phyloP scores from a whole-genome alignment of 2,329 filamentous ascomycete genomes.

The Botrytis sinoallii region DNA sequence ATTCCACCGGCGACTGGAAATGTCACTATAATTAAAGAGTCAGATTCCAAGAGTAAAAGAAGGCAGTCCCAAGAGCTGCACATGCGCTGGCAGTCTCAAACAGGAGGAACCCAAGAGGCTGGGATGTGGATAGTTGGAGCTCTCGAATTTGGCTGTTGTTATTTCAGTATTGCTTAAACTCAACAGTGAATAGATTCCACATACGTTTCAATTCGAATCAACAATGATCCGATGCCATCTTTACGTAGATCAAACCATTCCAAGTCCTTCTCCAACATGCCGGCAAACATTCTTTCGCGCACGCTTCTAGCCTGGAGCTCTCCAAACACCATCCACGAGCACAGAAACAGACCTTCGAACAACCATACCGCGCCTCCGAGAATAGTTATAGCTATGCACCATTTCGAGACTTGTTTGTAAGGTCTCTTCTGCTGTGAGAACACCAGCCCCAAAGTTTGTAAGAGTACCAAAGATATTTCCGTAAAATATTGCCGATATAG shows the following conservation, averaged over 20 bases:
- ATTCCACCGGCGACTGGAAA: conserved; percentile 64
- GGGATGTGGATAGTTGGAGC: conserved; percentile 74
- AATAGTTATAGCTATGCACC: conserved; percentile 59
- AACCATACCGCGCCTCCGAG: conserved; percentile 67
- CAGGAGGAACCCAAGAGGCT: conserved; percentile 70
- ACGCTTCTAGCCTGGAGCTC: conserved; percentile 72
- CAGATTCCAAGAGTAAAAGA: conserved; percentile 80
- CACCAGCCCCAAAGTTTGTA: conserved; percentile 59
- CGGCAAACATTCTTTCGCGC: conserved; percentile 62
- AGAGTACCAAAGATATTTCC: conserved; percentile 74
- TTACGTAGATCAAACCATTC: conserved; percentile 76
- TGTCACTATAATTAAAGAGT: conserved; percentile 73
- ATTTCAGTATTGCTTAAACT: conserved; percentile 25
- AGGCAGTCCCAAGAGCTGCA: conserved; percentile 66
- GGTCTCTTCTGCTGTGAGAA: conserved; percentile 49
- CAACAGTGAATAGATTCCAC: conserved; percentile 34
- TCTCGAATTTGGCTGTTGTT: conserved; percentile 70
- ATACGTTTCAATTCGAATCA: conserved; percentile 71
- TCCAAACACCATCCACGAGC: conserved; percentile 72
- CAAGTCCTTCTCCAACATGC: conserved; percentile 69
- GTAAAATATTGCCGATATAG: conserved; percentile 65
- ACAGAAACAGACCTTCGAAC: conserved; percentile 63
- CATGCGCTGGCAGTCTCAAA: conserved; percentile 62
- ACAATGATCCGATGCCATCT: conserved; percentile 68
- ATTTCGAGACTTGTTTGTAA: conserved; percentile 53